Evolutionary conservation across 331 rosid species (phyloP), one percentile per base, ranked within the genome.

Genomic region (Spiraea crenata): DNA sequence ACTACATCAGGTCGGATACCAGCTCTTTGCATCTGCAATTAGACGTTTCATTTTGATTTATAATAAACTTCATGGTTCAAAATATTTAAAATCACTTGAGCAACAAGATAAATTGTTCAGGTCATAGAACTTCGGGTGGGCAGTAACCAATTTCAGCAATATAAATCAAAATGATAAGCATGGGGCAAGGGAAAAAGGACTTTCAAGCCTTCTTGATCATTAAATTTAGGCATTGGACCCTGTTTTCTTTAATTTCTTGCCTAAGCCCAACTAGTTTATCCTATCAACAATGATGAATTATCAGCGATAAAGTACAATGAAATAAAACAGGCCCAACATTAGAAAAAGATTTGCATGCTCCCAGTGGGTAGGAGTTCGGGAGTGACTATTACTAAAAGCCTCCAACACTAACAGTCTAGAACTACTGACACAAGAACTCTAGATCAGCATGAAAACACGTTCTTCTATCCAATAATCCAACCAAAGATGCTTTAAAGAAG

Each of bases 1-100:
- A 91, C 95, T 47, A 93, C 97, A 12, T 89, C 96, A 41, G 97
- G 99, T 69, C 48, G 86, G 66, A 91, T 88, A 74, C 87, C 92
- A 80, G 96, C 91, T 83, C 97, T 93, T 83, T 93, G 96, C 97
- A 93, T 93, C 99, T 93, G 83, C 77, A 77, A 82, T 80, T 59
- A 72, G 76, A 80, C 75, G 80, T 70, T 78, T 70, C 71, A 82
- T 75, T 25, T 87, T 74, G 86, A 74, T 64, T 74, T 79, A 75
- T 74, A 83, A 77, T 59, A 71, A 76, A 74, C 76, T 69, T 40
- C 75, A 66, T 56, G 77, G 79, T 82, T 74, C 70, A 39, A 13
- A 63, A 58, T 20, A 25, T 25, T n/a, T 31, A 19, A 47, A 31
- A n/a, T 67, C 20, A 67, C 42, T 41, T 52, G 50, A 44, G 57